These are phyloP conservation scores for Picea abies DNA, from an alignment of 83 land plant species.

Conservation along the genomic window DNA sequence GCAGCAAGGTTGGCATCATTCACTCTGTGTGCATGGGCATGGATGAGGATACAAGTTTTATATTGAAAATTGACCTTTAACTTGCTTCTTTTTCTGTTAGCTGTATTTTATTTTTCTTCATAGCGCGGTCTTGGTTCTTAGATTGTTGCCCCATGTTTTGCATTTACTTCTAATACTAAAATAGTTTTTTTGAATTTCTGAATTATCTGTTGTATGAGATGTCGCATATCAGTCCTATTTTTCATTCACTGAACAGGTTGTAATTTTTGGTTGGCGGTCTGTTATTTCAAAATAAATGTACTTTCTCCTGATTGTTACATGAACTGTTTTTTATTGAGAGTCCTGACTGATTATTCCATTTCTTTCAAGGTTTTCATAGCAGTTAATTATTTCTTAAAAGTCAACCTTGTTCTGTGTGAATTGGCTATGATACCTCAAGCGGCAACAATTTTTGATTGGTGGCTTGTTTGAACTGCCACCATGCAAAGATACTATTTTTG, in stretches of 20 bases:
- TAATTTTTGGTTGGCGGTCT: too few relatives aligned
- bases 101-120: background rate
- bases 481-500: background rate
- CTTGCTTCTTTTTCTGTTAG: background rate
- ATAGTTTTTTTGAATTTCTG: background rate
- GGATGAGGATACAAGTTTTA: background rate
- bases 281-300: background rate
- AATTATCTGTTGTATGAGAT: background rate
- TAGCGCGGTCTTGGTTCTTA: background rate
- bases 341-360: background rate
- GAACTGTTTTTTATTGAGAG: background rate
- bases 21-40: background rate
- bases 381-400: background rate
- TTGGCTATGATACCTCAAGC: background rate
- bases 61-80: background rate
- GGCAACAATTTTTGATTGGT: background rate
- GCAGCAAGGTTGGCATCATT: constrained; percentile 56
- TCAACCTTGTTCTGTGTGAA: background rate
- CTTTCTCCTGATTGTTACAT: background rate
- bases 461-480: background rate
- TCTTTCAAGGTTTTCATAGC: background rate
- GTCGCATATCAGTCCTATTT: background rate
- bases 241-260: background rate
- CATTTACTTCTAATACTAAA: background rate
- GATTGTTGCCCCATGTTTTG: background rate